phyloP scores from a whole-genome alignment of 2,329 filamentous ascomycete genomes.

The Hortaea sp. region DNA sequence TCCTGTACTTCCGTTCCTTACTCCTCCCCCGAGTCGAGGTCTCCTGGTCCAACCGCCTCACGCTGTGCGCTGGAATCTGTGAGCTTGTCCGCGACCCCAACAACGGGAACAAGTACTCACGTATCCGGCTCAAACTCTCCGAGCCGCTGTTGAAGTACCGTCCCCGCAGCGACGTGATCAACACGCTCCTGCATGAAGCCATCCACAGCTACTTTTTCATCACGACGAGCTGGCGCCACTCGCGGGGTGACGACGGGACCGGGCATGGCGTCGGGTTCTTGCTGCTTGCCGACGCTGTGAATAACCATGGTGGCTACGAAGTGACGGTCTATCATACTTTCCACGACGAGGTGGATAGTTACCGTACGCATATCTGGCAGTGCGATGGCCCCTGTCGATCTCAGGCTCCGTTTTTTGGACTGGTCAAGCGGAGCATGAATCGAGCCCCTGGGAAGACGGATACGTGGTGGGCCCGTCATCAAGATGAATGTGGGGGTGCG shows the following conservation, averaged over 20 bases:
- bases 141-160: slow-evolving; percentile 35
- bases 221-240: slow-evolving; percentile 33
- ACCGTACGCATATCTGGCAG: slow-evolving; percentile 36
- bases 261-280: slow-evolving; percentile 35
- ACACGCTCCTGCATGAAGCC: slow-evolving; percentile 35
- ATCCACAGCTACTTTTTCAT: slow-evolving; percentile 40
- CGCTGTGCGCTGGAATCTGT: slow-evolving; percentile 37
- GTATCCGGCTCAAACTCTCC: slow-evolving; percentile 34
- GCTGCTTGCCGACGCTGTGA: slow-evolving; percentile 35
- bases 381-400: slow-evolving; percentile 32
- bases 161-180: slow-evolving; percentile 32
- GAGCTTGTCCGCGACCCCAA: slow-evolving; percentile 31
- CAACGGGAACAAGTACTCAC: slow-evolving; percentile 26
- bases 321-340: slow-evolving; percentile 36
- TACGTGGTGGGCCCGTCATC: slow-evolving; percentile 32
- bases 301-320: slow-evolving; percentile 31
- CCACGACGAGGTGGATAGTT: slow-evolving; percentile 37
- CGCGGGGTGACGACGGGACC: slow-evolving; percentile 31
- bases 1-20: slow-evolving; percentile 33
- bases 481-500: slow-evolving; percentile 31
- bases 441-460: slow-evolving; percentile 32
- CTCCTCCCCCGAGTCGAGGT: slow-evolving; percentile 32
- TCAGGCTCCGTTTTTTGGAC: slow-evolving; percentile 32
- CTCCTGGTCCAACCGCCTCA: slow-evolving; percentile 34
- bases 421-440: slow-evolving; percentile 39